Evolutionary conservation across 805 yeast species (phyloP), one percentile per base, ranked within the genome.

Genomic region (Candida tibetensis): DNA sequence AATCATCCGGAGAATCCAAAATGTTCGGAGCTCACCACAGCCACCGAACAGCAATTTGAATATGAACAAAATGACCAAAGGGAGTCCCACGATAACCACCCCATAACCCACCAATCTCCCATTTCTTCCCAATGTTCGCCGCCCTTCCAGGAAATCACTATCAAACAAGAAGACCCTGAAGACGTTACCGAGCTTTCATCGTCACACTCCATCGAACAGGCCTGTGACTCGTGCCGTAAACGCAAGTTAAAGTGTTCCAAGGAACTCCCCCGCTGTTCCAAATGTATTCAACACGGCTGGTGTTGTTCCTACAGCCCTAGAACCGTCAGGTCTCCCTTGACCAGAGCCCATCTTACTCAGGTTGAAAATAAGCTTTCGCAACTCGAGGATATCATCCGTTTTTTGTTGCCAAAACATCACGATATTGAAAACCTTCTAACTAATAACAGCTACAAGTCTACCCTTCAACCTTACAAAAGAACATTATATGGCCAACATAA

Each of bases 151-250:
- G n/a, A n/a, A n/a, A n/a, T n/a, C n/a, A n/a, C n/a, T n/a, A n/a
- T n/a, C n/a, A n/a, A n/a, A n/a, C n/a, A n/a, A n/a, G n/a, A n/a
- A n/a, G n/a, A n/a, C n/a, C n/a, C n/a, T n/a, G n/a, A n/a, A n/a
- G n/a, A n/a, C n/a, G n/a, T n/a, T n/a, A n/a, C n/a, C n/a, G n/a
- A n/a, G n/a, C n/a, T n/a, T 7, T 7, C 25, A 21, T 7, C 25
- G 7, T 7, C 25, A 21, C 7, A 21, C 10, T 21, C 25, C 13
- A 72, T 74, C 21, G 81, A 76, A 52, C 82, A 76, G 53, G 81
- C 81, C 7, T 87, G 96, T 60, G 95, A 87, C 58, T 80, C 90
- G 3, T 87, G 96, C 56, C 75, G 95, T 26, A 76, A 79, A 48
- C 71, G 93, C 39, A 87, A 87, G 60, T 70, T 86, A 42, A 82